Conservation (phyloP, 108 stramenopile genomes). For the Epithemia pelagica region DNA sequence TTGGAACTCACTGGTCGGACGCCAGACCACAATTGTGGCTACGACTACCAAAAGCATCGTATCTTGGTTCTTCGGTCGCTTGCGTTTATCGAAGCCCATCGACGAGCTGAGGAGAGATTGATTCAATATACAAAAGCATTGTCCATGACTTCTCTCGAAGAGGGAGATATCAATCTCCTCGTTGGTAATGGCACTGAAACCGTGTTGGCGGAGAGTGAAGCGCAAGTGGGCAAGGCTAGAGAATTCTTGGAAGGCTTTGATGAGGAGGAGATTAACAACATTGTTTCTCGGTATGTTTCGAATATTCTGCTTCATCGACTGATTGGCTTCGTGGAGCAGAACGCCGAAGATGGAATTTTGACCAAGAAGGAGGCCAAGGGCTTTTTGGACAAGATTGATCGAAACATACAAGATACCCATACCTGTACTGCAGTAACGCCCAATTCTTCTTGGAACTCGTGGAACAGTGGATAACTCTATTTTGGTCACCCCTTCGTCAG, state of each 20-base stretch:
- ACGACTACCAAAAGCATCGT: not conserved
- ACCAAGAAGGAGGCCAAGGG: constrained; percentile 52
- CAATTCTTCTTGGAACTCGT: too few species aligned
- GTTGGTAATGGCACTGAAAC: constrained; percentile 12
- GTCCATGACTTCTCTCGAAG: constrained; percentile 1
- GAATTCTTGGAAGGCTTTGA: constrained; percentile 25
- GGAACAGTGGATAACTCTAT: too few species aligned
- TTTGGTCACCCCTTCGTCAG: too few species aligned
- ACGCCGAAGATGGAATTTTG: constrained; percentile 38
- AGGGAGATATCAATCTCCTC: constrained; percentile 2
- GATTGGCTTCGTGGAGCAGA: constrained; percentile 37
- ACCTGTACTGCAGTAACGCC: constrained; percentile 9
- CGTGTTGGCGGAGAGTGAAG: constrained; percentile 48
- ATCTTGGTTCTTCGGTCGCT: constrained; percentile 29
- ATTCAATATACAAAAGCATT: not conserved
- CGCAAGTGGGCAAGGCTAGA: constrained; percentile 31
- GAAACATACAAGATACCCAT: constrained; percentile 14
- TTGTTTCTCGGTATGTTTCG: constrained; percentile 61
- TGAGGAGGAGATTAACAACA: constrained; percentile 20
- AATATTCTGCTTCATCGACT: constrained; percentile 45
- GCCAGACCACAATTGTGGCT: not conserved
- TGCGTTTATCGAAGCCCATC: constrained; percentile 38
- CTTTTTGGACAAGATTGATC: constrained; percentile 48
- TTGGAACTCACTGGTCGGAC: not conserved
- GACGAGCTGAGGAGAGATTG: constrained; percentile 3